Evolutionary conservation across 805 yeast genomes (phyloP).

Genomic region (Teunomyces aglyptinius): DNA sequence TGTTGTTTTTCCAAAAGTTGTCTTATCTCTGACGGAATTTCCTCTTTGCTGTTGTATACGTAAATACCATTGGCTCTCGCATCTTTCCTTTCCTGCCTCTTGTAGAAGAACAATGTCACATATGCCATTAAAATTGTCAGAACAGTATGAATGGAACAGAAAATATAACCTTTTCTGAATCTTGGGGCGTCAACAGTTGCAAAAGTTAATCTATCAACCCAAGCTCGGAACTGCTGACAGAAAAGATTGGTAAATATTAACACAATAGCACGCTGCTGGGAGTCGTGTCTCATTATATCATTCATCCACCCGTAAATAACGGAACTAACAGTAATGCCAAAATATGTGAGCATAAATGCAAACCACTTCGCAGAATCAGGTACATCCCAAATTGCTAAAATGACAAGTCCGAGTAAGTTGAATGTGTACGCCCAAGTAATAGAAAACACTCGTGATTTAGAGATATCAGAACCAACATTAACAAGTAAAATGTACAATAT

Average conservation of each 20-base stretch:
- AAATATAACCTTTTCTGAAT: slow-evolving; percentile 20
- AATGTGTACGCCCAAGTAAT: slow-evolving; percentile 45
- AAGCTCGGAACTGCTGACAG: slow-evolving; percentile 21
- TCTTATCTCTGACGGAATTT: background rate
- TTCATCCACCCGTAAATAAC: slow-evolving; percentile 24
- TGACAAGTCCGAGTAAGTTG: slow-evolving; percentile 19
- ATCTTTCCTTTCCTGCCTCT: slow-evolving; percentile 17
- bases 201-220: slow-evolving; percentile 19
- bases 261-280: slow-evolving; percentile 20
- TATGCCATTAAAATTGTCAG: slow-evolving; percentile 15
- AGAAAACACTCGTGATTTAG: slow-evolving; percentile 51
- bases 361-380: slow-evolving; percentile 25
- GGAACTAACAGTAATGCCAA: slow-evolving; percentile 22
- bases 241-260: slow-evolving; percentile 20
- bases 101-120: slow-evolving; percentile 21
- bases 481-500: slow-evolving; percentile 45
- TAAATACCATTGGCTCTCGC: slow-evolving; percentile 21
- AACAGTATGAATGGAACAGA: slow-evolving; percentile 14
- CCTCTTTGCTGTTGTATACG: slow-evolving; percentile 12
- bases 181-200: slow-evolving; percentile 21
- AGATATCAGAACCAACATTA: slow-evolving; percentile 52
- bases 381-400: slow-evolving; percentile 24
- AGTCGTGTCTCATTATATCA: slow-evolving; percentile 22
- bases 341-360: slow-evolving; percentile 22
- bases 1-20: background rate